Percentiles rank a stretch among this genome's conserved stretches.
phyloP scores from a whole-genome alignment of 2,329 filamentous ascomycete species.

The Corniculantispora saksenae region DNA sequence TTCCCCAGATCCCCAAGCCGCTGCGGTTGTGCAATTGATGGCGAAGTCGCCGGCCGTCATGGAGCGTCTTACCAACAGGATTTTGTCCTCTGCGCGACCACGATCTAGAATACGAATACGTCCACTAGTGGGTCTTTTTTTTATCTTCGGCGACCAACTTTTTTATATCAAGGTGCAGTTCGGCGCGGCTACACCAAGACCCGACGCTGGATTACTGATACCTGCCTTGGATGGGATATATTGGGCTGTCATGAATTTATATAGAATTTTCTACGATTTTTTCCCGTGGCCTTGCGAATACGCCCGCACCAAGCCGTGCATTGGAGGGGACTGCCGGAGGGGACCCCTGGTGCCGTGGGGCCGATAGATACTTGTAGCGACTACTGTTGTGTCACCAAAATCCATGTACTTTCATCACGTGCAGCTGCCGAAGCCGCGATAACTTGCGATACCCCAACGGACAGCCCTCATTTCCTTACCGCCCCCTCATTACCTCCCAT shows the following conservation, averaged over 20 bases:
- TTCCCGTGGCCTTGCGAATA: neutral
- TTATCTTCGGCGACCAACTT: neutral
- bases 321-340: neutral
- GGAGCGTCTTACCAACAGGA: neutral
- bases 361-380: neutral
- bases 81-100: neutral
- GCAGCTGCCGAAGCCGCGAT: slow-evolving; percentile 2
- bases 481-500: slow-evolving; percentile 6
- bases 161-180: neutral
- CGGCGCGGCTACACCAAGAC: neutral
- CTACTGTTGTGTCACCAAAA: neutral
- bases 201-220: neutral
- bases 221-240: neutral
- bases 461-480: slow-evolving; percentile 12
- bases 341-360: slow-evolving; percentile 8
- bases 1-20: neutral
- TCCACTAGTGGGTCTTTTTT: neutral
- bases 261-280: neutral
- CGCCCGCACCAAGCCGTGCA: neutral
- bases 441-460: slow-evolving; percentile 6
- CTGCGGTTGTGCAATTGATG: neutral
- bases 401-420: slow-evolving; percentile 17
- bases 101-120: slow-evolving; percentile 3
- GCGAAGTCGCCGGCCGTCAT: neutral
- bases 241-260: neutral